phyloP scores from a whole-genome alignment of 768 basidiomycete species.

The Rhodotorula kratochvilovae region DNA sequence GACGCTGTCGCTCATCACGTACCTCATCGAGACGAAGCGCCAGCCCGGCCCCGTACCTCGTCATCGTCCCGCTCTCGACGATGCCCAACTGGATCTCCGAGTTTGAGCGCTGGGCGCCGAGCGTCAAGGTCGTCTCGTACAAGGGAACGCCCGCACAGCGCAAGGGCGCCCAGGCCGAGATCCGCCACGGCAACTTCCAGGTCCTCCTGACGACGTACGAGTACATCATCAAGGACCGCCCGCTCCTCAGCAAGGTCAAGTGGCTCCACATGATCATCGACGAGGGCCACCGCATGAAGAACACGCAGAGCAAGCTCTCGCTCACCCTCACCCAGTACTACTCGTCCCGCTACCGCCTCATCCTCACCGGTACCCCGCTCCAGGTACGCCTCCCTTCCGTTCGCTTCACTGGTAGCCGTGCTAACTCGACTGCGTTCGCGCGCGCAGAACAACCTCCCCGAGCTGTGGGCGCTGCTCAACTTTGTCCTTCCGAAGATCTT shows the following conservation, averaged over 20 bases:
- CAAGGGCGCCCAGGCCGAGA: conserved; percentile 60
- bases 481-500: conserved; percentile 97
- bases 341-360: conserved; percentile 76
- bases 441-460: conserved; percentile 83
- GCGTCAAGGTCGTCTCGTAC: conserved; percentile 77
- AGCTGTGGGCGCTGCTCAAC: conserved; percentile 92
- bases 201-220: conserved; percentile 66
- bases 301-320: conserved; percentile 69
- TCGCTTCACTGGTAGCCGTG: no score
- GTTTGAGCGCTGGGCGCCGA: conserved; percentile 51
- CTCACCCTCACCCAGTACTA: conserved; percentile 66
- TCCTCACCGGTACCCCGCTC: conserved; percentile 91
- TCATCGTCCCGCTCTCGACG: conserved; percentile 92
- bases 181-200: conserved; percentile 41
- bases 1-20: conserved; percentile 89
- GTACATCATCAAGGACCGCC: conserved; percentile 45
- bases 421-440: background rate
- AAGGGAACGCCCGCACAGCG: conserved; percentile 82
- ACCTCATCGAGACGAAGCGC: conserved; percentile 63
- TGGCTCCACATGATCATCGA: conserved; percentile 95
- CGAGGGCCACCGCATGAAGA: conserved; percentile 92
- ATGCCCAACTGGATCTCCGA: conserved; percentile 50
- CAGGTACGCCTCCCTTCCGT: conserved; percentile 61
- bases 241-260: conserved; percentile 37
- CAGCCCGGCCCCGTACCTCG: conserved; percentile 74